These are phyloP conservation scores for Cordyceps cateniannulata DNA, from an alignment of 2,329 filamentous ascomycete genomes.

Conservation along the genomic window DNA sequence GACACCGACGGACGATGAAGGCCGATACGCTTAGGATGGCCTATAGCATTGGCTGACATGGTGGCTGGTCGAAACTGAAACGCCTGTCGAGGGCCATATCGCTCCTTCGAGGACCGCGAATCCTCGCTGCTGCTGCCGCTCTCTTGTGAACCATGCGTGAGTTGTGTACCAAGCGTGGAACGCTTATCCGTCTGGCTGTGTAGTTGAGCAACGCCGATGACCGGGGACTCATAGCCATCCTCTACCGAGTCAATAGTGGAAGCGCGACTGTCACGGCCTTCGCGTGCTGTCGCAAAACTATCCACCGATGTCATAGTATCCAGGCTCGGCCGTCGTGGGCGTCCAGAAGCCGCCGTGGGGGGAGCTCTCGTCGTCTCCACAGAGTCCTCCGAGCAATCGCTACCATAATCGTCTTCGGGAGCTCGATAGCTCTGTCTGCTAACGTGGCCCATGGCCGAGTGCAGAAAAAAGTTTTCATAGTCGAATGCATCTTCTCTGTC, in stretches of 20 bases:
- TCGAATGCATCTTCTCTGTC: slow-evolving; percentile 93
- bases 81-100: slow-evolving; percentile 14
- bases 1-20: slow-evolving; percentile 50
- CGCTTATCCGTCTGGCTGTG: neutral
- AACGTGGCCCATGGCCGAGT: slow-evolving; percentile 81
- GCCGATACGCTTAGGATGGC: slow-evolving; percentile 14
- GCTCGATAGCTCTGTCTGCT: slow-evolving; percentile 31
- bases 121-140: slow-evolving; percentile 12
- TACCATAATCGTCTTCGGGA: slow-evolving; percentile 38
- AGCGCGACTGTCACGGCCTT: slow-evolving; percentile 37
- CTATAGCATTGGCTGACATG: neutral
- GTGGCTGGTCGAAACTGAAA: slow-evolving; percentile 2
- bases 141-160: slow-evolving; percentile 8
- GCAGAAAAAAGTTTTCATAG: slow-evolving; percentile 91
- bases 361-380: slow-evolving; percentile 55
- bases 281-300: slow-evolving; percentile 51
- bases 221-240: slow-evolving; percentile 7
- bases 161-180: slow-evolving; percentile 4
- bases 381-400: slow-evolving; percentile 53
- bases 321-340: slow-evolving; percentile 40
- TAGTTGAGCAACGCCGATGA: neutral
- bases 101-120: slow-evolving; percentile 16
- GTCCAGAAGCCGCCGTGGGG: slow-evolving; percentile 25
- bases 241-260: slow-evolving; percentile 17
- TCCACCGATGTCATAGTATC: slow-evolving; percentile 46